Evolutionary conservation across 495 filamentous ascomycete genomes (phyloP).

Genomic region (Trichocladium antarcticum): DNA sequence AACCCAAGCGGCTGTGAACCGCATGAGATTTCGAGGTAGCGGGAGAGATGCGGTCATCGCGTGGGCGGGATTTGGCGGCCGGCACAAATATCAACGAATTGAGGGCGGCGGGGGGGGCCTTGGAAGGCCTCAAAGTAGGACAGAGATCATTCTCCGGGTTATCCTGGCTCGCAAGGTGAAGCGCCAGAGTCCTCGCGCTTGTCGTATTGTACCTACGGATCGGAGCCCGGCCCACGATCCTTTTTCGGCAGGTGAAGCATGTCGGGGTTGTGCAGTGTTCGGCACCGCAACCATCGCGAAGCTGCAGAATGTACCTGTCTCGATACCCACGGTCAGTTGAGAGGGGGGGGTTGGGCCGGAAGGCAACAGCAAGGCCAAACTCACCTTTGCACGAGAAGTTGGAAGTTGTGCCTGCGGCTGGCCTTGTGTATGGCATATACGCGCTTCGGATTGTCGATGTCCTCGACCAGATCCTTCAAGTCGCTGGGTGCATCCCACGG

Average conservation of each 20-base stretch:
- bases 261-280: conserved; percentile 61
- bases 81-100: conserved; percentile 30
- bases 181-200: conserved; percentile 67
- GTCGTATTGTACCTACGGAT: conserved; percentile 58
- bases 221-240: conserved; percentile 51
- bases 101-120: conserved; percentile 29
- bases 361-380: conserved; percentile 14
- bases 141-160: conserved; percentile 68
- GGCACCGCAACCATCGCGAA: conserved; percentile 69
- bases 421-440: conserved; percentile 43
- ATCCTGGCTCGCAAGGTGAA: conserved; percentile 66
- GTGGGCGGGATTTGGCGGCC: conserved; percentile 16
- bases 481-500: conserved; percentile 43
- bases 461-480: conserved; percentile 37
- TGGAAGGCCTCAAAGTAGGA: conserved; percentile 36
- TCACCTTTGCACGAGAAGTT: conserved; percentile 44
- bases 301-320: conserved; percentile 67
- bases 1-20: neutral
- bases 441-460: conserved; percentile 42
- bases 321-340: conserved; percentile 11
- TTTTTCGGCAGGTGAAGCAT: conserved; percentile 67
- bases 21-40: conserved; percentile 4
- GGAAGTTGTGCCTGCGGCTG: conserved; percentile 42
- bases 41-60: conserved; percentile 9
- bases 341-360: neutral